These are phyloP conservation scores for Backusella parvicylindrica DNA, from an alignment of 192 early-diverging fungal genomes.

Conservation along the genomic window DNA sequence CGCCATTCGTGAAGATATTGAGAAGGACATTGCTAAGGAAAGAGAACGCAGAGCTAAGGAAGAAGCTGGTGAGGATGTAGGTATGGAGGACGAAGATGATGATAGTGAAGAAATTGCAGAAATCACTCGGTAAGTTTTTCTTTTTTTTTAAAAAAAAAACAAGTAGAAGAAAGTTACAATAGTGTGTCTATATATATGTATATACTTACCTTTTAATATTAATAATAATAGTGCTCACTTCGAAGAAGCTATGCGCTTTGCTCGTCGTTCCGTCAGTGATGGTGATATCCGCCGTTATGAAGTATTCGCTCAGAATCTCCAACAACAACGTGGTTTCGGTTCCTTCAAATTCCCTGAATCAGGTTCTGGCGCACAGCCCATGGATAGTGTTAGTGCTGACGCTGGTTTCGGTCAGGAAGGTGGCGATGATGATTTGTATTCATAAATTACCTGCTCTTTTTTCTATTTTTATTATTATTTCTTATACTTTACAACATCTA, in stretches of 20 bases:
- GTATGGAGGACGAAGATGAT: conserved; percentile 70
- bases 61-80: conserved; percentile 69
- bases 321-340: conserved; percentile 91
- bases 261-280: conserved; percentile 91
- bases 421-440: conserved; percentile 81
- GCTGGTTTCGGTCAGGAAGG: conserved; percentile 65
- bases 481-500: background rate
- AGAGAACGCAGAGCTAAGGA: conserved; percentile 67
- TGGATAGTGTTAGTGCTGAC: conserved; percentile 18
- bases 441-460: conserved; percentile 40
- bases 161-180: background rate
- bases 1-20: conserved; percentile 97
- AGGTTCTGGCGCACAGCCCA: conserved; percentile 15
- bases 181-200: background rate
- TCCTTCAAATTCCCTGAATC: conserved; percentile 94
- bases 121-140: conserved; percentile 58
- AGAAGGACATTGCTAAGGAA: conserved; percentile 75
- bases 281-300: conserved; percentile 98
- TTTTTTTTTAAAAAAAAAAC: background rate
- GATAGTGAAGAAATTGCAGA: conserved; percentile 80
- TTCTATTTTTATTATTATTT: background rate
- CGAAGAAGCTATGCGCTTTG: conserved; percentile 98
- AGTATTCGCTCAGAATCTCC: conserved; percentile 98
- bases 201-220: background rate
- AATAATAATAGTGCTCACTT: conserved; percentile 66